Evolutionary conservation across 192 early-diverging fungal genomes (phyloP), one percentile per base, ranked within the genome.

Genomic region (Mortierella claussenii): DNA sequence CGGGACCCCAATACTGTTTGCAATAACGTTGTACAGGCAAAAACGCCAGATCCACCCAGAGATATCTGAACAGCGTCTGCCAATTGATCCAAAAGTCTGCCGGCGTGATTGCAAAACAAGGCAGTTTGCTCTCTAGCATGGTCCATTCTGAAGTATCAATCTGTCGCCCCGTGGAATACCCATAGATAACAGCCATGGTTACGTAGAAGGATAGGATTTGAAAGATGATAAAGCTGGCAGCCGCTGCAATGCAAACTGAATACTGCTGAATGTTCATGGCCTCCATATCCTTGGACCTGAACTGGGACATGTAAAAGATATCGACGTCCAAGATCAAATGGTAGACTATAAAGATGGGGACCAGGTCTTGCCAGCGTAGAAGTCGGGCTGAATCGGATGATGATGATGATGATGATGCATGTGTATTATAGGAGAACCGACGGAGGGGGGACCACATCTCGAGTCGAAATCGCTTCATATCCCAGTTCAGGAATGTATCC

Each of bases 11-110:
- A 17, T 49, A 5, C 32, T 30, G 32, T 31, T 47, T 26, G 21
- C 56, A 61, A 8, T 45, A 46, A 8, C 58, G 63, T 30, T 62
- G 64, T 10, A 45, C 36, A 23, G 73, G 73, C 4, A 67, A 27
- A n/a, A 62, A 67, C 4, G 58, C 73, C 10, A 76, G 27, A 45
- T 76, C 73, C 21, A 76, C 73, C 73, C 73, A 76, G 5, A 76
- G 59, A 26, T 61, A 67, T 13, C 73, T 56, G 31, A 76, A 67
- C 17, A 76, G 44, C 0, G 73, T 62, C 7, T 76, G 73, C 73
- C 73, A 76, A 43, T 44, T 53, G 37, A 36, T 32, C 73, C 73
- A 76, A 21, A 76, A 67, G 4, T 76, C 64, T 0, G 36, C 52
- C 0, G 73, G 73, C 2, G 63, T 60, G 21, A 49, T 21, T 18